phyloP scores from a whole-genome alignment of 306 rosid genomes.

The Cicer cuneatum region DNA sequence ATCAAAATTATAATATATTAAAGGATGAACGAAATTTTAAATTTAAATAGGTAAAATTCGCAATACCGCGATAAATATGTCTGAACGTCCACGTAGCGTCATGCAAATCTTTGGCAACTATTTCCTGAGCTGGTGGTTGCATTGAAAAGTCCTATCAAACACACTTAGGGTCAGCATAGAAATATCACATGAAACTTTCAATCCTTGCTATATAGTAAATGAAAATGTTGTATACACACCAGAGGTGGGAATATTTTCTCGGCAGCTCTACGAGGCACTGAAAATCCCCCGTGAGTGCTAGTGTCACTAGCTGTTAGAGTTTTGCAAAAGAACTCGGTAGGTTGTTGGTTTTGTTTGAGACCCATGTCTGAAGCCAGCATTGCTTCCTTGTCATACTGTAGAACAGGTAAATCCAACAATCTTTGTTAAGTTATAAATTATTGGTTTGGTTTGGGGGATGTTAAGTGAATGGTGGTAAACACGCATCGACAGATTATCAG shows the following conservation, averaged over 20 bases:
- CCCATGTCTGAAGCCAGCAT: conserved; percentile 90
- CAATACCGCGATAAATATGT: conserved; percentile 93
- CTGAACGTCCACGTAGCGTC: conserved; percentile 90
- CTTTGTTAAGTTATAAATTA: conserved; percentile 33
- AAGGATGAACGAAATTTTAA: not conserved
- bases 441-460: not conserved
- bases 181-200: conserved; percentile 23
- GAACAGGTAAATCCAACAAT: conserved; percentile 42
- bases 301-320: conserved; percentile 99
- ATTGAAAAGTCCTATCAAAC: conserved; percentile 76
- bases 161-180: conserved; percentile 46
- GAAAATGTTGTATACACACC: conserved; percentile 53
- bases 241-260: conserved; percentile 95
- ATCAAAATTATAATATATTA: conserved; percentile 6
- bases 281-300: conserved; percentile 98
- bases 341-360: conserved; percentile 93
- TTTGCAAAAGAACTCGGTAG: conserved; percentile 97
- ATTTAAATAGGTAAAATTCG: conserved; percentile 37
- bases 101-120: conserved; percentile 90
- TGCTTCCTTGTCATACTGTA: conserved; percentile 92
- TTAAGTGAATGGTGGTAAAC: conserved; percentile 40
- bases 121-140: conserved; percentile 99
- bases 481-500: conserved; percentile 41
- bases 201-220: conserved; percentile 13
- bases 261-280: conserved; percentile 98